These are phyloP conservation scores for Saturnispora zaruensis DNA, from an alignment of 805 yeast species.

Conservation along the genomic window DNA sequence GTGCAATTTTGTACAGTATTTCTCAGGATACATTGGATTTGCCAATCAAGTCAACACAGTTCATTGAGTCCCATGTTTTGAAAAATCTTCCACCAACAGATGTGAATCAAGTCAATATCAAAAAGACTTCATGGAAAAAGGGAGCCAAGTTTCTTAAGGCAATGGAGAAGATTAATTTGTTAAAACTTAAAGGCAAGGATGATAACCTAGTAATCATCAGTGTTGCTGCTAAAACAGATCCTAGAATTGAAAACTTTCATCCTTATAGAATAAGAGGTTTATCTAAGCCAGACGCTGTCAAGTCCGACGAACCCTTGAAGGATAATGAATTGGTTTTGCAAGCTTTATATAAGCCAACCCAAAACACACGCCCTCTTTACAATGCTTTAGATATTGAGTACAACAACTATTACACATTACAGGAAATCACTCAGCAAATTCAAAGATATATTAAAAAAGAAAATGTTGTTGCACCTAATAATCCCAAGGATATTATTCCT, in stretches of 20 bases:
- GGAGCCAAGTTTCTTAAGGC: constrained; percentile 76
- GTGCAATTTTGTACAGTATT: constrained; percentile 65
- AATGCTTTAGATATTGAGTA: constrained; percentile 32
- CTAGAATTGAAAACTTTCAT: constrained; percentile 48
- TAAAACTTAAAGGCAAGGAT: constrained; percentile 74
- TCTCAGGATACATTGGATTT: constrained; percentile 45
- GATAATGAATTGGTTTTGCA: constrained; percentile 21
- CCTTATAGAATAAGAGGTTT: constrained; percentile 44
- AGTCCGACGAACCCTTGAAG: constrained; percentile 8
- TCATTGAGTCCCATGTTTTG: constrained; percentile 62
- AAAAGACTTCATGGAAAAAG: constrained; percentile 85
- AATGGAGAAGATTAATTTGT: constrained; percentile 67
- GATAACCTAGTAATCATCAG: constrained; percentile 62
- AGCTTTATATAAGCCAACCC: constrained; percentile 51
- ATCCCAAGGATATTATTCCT: constrained; percentile 45
- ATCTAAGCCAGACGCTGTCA: neutral
- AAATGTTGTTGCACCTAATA: constrained; percentile 38
- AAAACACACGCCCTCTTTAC: constrained; percentile 39
- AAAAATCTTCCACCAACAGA: constrained; percentile 69
- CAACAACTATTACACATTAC: constrained; percentile 38
- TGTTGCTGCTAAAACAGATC: constrained; percentile 39
- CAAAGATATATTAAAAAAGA: constrained; percentile 49
- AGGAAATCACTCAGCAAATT: constrained; percentile 46
- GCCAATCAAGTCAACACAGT: constrained; percentile 67
- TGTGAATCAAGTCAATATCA: constrained; percentile 45